Base-by-base conservation (phyloP, 1,139 yeast species). In the Kazachstania sp. region DNA sequence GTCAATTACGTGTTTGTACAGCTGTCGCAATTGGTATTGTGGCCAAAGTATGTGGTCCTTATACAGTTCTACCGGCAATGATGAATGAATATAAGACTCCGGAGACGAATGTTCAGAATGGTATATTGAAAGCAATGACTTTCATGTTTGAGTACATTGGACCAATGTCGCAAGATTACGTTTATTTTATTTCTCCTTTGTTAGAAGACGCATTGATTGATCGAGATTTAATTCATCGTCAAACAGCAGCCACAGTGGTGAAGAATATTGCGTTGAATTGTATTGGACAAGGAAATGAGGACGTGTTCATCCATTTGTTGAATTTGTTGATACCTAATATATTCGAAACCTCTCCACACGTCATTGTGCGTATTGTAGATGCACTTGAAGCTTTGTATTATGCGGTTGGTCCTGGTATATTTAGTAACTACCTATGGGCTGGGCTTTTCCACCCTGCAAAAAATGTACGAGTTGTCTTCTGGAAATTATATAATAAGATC, bases 11-110 rank as follows among this genome's bases (percentile, higher is more conserved):
- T 59, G 97, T 94, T 13, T 90, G 97, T 63, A 88, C 98, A 0
- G 97, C 98, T 1, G 97, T 94, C 38, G 99, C 99, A 0, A 86
- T 94, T 56, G 98, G 96, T 35, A 90, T 94, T 58, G 95, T 94
- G 13, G 97, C 98, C 0, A 95, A 90, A 49, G 81, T 85, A 0
- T 92, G 98, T 68, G 79, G 86, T 0, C 97, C 98, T 0, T 92
- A 86, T 65, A 86, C 97, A 0, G 95, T 92, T 0, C 67, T 94
- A n/a, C 98, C 99, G 0, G 95, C 96, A 0, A 71, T 94, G 41
- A 86, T 94, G 95, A 90, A 92, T 64, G 98, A 92, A 63, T 94
- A 92, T 61, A 74, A 95, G 46, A 85, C 86, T 4, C 97, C 96
- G 0, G 97, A 92, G 54, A 79, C 83, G 49, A 90, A 90, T 60